Base-by-base conservation (phyloP, 2,329 filamentous ascomycete species). In the Zasmidium angulare region DNA sequence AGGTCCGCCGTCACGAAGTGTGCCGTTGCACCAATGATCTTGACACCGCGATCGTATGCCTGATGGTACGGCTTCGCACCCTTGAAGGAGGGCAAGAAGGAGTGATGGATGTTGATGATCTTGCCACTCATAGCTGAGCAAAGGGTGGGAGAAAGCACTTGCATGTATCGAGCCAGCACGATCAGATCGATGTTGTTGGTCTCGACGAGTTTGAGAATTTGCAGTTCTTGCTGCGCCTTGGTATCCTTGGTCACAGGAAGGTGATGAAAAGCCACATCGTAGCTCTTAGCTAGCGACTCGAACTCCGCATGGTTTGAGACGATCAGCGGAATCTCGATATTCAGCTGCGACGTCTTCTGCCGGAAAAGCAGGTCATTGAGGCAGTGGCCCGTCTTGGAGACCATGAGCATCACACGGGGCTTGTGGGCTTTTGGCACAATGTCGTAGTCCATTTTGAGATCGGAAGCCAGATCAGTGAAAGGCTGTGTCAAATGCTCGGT, bases 101-200 rank as follows among this genome's bases (percentile, higher is more conserved):
- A 89, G 79, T 95, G 90, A 78, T 95, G 90, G 76, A 95, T 93
- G 79, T 95, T 95, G 87, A 95, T 93, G 78, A 95, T 95, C 73
- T 86, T 87, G 59, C 90, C 90, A 53, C 86, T 89, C 89, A 95
- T 93, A 68, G 85, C 89, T 59, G 82, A 78, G 78, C 90, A 95
- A 46, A 95, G 80, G 9, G 77, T 84, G 0, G 89, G 89, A 21
- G 86, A 89, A 11, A 95, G 82, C 29, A 95, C 89, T 78, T 95
- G 90, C 90, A 95, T 95, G 78, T 95, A 95, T 60, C 90, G 86
- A 6, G 90, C 90, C 50, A 95, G 80, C 1, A 95, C 90, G 55
- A 95, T 84, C 55, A 95, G 83, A 71, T 95, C 90, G 70, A 95
- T 84, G 65, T 83, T 77, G 75, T 93, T 80, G 76, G 88, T 76